These are phyloP conservation scores for Aspergillus funiculosus DNA, from an alignment of 495 filamentous ascomycete species.

Conservation along the genomic window DNA sequence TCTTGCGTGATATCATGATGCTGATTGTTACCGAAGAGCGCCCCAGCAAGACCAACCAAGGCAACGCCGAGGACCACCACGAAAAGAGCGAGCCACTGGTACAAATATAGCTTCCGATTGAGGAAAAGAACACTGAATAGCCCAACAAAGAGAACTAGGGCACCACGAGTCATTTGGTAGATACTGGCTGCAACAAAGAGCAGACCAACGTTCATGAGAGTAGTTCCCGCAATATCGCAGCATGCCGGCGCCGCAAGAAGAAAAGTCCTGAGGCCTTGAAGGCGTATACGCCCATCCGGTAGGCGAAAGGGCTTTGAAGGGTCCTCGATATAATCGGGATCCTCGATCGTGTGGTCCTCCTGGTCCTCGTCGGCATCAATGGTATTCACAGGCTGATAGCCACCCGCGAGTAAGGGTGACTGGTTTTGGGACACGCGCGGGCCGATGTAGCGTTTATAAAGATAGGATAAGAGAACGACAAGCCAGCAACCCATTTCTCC, in stretches of 20 bases:
- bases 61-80: conserved; percentile 85
- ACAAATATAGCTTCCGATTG: conserved; percentile 64
- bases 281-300: conserved; percentile 45
- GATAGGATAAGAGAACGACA: conserved; percentile 60
- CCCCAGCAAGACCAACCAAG: conserved; percentile 82
- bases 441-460: conserved; percentile 54
- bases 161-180: conserved; percentile 97
- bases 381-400: conserved; percentile 58
- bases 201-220: conserved; percentile 92
- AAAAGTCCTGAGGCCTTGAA: conserved; percentile 66
- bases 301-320: conserved; percentile 46
- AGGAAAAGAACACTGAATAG: conserved; percentile 92
- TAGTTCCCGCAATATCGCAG: conserved; percentile 92
- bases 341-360: conserved; percentile 33
- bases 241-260: conserved; percentile 80
- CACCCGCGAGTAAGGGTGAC: conserved; percentile 45
- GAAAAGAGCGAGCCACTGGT: conserved; percentile 85
- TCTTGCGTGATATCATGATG: conserved; percentile 39
- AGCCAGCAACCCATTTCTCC: conserved; percentile 92
- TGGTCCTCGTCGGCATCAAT: conserved; percentile 46
- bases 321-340: conserved; percentile 32
- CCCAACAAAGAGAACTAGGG: conserved; percentile 90
- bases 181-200: conserved; percentile 91
- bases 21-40: conserved; percentile 62
- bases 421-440: conserved; percentile 30